phyloP scores from a whole-genome alignment of 2,329 filamentous ascomycete species.

The Fusarium sulawesiense region DNA sequence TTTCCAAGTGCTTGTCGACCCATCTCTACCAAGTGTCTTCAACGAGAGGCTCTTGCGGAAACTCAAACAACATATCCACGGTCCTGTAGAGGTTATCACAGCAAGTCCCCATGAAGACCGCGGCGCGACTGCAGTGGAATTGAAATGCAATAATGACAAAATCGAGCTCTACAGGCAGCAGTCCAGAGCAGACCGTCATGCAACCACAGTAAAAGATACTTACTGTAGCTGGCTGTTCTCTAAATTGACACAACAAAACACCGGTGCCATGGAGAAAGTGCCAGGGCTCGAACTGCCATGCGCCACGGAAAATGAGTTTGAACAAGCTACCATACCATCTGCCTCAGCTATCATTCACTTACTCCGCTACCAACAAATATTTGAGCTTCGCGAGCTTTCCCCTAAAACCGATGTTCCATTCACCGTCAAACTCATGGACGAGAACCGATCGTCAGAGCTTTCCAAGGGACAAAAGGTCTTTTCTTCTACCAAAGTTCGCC shows the following conservation, averaged over 20 bases:
- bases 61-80: neutral
- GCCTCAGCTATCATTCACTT: neutral
- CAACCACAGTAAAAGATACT: neutral
- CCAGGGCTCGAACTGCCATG: neutral
- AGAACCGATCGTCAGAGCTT: neutral
- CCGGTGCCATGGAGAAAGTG: neutral
- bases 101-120: neutral
- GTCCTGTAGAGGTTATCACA: neutral
- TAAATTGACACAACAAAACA: neutral
- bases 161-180: neutral
- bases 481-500: neutral
- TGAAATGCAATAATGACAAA: neutral
- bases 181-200: neutral
- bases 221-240: neutral
- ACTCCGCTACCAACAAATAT: neutral
- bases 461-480: neutral
- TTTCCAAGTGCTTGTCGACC: constrained; percentile 3
- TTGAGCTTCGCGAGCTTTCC: neutral
- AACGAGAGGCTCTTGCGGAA: neutral
- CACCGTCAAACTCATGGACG: neutral
- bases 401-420: neutral
- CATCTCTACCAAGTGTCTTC: neutral
- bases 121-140: neutral
- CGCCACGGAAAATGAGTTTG: neutral
- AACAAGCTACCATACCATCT: neutral